phyloP scores from a whole-genome alignment of 371 early-diverging fungal species.

The Haplosporangium sp. region DNA sequence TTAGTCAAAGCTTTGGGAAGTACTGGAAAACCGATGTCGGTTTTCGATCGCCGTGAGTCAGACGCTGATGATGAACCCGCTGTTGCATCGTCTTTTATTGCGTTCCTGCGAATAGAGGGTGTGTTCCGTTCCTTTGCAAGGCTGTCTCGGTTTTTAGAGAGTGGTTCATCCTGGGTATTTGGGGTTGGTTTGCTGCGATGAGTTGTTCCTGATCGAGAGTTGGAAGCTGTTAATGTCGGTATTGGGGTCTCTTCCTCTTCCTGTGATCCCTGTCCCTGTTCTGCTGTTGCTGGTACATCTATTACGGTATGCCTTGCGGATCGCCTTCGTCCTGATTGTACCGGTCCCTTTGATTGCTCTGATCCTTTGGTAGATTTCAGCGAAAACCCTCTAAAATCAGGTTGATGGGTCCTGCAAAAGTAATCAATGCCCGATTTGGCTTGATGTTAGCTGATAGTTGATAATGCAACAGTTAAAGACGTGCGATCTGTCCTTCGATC shows the following conservation, averaged over 20 bases:
- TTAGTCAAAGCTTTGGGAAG: not conserved
- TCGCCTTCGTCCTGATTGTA: constrained; percentile 3
- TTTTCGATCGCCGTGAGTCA: not conserved
- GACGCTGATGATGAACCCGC: not conserved
- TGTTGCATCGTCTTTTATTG: not conserved
- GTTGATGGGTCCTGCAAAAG: constrained; percentile 22
- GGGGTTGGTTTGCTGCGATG: not conserved
- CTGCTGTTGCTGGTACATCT: not conserved
- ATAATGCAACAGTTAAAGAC: too few relatives aligned
- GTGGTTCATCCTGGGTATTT: constrained; percentile 7
- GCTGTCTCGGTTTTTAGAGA: too few relatives aligned
- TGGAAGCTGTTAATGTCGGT: not conserved
- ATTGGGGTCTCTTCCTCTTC: not conserved
- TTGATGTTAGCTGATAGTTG: not conserved
- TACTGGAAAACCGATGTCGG: not conserved
- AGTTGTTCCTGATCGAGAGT: not conserved
- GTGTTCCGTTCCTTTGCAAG: constrained; percentile 11
- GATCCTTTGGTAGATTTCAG: constrained; percentile 12
- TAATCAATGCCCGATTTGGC: too few relatives aligned
- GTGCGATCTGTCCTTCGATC: too few relatives aligned
- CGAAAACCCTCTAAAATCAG: constrained; percentile 37
- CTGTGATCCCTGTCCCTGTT: not conserved
- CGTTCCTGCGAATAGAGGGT: constrained; percentile 5
- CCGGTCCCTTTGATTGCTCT: not conserved
- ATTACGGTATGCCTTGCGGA: not conserved